phyloP scores from a whole-genome alignment of 2,329 filamentous ascomycete species.

The Tolypocladium inflatum region DNA sequence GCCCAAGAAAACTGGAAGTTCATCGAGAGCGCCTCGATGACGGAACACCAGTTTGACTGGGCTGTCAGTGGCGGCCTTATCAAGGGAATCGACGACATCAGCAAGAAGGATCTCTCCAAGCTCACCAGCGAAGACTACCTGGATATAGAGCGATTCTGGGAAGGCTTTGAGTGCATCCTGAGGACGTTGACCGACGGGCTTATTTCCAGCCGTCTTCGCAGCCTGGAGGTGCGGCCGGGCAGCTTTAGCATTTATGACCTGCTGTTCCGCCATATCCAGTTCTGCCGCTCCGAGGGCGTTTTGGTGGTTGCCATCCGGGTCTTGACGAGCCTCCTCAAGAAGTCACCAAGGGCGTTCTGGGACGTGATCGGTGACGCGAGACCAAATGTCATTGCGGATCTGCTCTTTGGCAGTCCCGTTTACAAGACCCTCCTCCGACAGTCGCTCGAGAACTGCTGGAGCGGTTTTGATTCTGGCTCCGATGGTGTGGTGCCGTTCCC shows the following conservation, averaged over 20 bases:
- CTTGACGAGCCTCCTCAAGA: conserved; percentile 61
- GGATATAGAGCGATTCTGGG: conserved; percentile 67
- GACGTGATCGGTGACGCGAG: conserved; percentile 75
- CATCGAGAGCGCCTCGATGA: conserved; percentile 51
- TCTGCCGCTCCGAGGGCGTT: conserved; percentile 42
- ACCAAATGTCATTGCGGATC: conserved; percentile 71
- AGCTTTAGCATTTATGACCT: conserved; percentile 57
- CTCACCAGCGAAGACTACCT: conserved; percentile 24
- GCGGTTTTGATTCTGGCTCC: conserved; percentile 28
- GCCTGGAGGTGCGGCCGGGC: conserved; percentile 57
- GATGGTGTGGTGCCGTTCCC: conserved; percentile 47
- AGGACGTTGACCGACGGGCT: conserved; percentile 61
- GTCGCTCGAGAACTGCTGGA: conserved; percentile 40
- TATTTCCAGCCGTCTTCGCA: conserved; percentile 68
- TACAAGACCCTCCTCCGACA: conserved; percentile 53
- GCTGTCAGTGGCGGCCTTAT: conserved; percentile 67
- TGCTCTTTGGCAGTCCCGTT: conserved; percentile 65
- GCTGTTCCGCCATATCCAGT: conserved; percentile 44
- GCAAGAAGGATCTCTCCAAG: conserved; percentile 31
- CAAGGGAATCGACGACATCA: conserved; percentile 54
- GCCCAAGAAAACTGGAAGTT: conserved; percentile 29
- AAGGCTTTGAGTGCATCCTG: conserved; percentile 65
- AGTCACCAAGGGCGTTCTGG: conserved; percentile 77
- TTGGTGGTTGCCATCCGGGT: conserved; percentile 62
- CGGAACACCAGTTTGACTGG: conserved; percentile 74